A percentile compares a stretch with the other conserved stretches of the same genome.
These are phyloP conservation scores for Termitomyces sp. DNA, from an alignment of 768 basidiomycete genomes.

Conservation along the genomic window DNA sequence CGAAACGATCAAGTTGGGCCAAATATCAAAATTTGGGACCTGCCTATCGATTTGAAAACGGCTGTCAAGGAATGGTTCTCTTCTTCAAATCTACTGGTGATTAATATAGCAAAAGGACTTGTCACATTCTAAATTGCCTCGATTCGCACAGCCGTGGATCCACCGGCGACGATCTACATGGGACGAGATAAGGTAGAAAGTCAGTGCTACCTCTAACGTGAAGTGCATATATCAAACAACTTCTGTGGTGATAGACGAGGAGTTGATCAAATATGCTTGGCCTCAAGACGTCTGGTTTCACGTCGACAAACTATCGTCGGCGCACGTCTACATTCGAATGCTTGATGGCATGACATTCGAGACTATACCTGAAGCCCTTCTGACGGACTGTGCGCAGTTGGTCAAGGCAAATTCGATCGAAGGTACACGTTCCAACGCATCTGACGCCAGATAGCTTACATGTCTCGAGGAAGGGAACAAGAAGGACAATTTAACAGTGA, in stretches of 20 bases:
- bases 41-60: no score
- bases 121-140: not conserved
- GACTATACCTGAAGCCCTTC: constrained; percentile 67
- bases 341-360: constrained; percentile 83
- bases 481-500: constrained; percentile 88
- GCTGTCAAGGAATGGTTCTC: constrained; percentile 41
- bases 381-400: constrained; percentile 87
- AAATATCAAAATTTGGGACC: no score
- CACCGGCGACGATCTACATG: constrained; percentile 82
- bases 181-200: constrained; percentile 96
- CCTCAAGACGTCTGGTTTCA: constrained; percentile 92
- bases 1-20: no score
- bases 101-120: not conserved
- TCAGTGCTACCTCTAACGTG: constrained; percentile 30
- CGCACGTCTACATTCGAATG: constrained; percentile 95
- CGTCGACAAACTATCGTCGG: constrained; percentile 96
- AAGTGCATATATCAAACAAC: not conserved
- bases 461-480: constrained; percentile 74
- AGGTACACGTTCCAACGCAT: constrained; percentile 37
- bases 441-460: not conserved
- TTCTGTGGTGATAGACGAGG: constrained; percentile 64
- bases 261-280: constrained; percentile 89
- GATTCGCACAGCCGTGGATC: constrained; percentile 41
- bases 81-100: constrained; percentile 43
- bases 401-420: constrained; percentile 98